Conservation (phyloP, 306 rosid species). For the Castanospermum australe region DNA sequence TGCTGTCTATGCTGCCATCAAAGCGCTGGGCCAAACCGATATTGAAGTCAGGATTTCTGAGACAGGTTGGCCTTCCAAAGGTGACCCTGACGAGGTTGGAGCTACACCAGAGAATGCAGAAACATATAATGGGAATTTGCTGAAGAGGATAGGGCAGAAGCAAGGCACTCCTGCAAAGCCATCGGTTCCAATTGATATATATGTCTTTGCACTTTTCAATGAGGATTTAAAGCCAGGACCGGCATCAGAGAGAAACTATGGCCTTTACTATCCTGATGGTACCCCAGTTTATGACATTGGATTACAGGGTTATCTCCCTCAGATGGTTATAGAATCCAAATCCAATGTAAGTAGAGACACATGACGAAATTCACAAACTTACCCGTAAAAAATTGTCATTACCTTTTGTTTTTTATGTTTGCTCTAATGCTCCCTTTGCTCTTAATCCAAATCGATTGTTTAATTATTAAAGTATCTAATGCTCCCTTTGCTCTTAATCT, state of each 20-base stretch:
- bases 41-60: constrained; percentile 75
- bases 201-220: constrained; percentile 82
- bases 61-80: constrained; percentile 94
- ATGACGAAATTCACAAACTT: not conserved
- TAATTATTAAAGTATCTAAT: not conserved
- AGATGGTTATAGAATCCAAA: constrained; percentile 41
- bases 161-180: constrained; percentile 86
- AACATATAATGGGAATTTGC: constrained; percentile 66
- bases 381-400: not conserved
- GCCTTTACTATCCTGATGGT: constrained; percentile 83
- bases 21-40: constrained; percentile 59
- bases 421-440: not conserved
- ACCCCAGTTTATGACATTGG: constrained; percentile 73
- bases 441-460: not conserved
- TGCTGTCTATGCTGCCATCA: constrained; percentile 80
- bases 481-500: not conserved
- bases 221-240: constrained; percentile 81
- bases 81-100: constrained; percentile 69
- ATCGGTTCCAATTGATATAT: constrained; percentile 64
- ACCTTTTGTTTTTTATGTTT: not conserved
- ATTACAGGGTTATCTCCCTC: constrained; percentile 58
- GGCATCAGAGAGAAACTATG: constrained; percentile 84
- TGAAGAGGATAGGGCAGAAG: constrained; percentile 49
- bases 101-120: constrained; percentile 73
- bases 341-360: constrained; percentile 39